Percentiles rank a stretch among this genome's conserved stretches.
phyloP scores from a whole-genome alignment of 768 basidiomycete species.

The Guyanaporus albipodus region DNA sequence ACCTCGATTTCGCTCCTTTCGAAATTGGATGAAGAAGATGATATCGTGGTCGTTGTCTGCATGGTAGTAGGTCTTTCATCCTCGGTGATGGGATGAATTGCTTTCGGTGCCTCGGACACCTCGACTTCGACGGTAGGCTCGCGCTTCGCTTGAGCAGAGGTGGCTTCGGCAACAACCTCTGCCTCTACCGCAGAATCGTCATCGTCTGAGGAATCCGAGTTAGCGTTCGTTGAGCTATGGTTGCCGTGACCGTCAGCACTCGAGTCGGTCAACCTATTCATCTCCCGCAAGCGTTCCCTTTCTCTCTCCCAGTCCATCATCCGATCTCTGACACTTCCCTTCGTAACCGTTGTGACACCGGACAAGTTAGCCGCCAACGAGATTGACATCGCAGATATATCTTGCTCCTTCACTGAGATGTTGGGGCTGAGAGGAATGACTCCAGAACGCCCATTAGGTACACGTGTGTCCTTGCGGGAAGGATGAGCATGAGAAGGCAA shows the following conservation, averaged over 20 bases:
- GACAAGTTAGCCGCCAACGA: slow-evolving; percentile 18
- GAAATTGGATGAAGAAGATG: slow-evolving; percentile 18
- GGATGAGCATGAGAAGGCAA: neutral
- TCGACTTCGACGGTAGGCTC: slow-evolving; percentile 2
- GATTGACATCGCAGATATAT: slow-evolving; percentile 6
- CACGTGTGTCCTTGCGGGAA: slow-evolving; percentile 8
- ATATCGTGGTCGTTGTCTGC: slow-evolving; percentile 16
- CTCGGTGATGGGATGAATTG: neutral
- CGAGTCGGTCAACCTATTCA: slow-evolving; percentile 58
- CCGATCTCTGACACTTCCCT: slow-evolving; percentile 47
- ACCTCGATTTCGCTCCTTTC: slow-evolving; percentile 31
- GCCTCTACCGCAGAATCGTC: slow-evolving; percentile 26
- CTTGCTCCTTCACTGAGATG: slow-evolving; percentile 16
- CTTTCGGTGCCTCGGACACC: neutral
- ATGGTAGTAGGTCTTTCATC: slow-evolving; percentile 5
- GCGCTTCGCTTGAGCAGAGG: slow-evolving; percentile 6
- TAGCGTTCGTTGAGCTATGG: slow-evolving; percentile 24
- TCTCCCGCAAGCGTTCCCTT: slow-evolving; percentile 63
- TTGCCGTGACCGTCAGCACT: slow-evolving; percentile 39
- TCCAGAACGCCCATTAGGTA: neutral
- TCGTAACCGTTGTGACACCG: slow-evolving; percentile 15
- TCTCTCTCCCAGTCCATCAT: slow-evolving; percentile 78
- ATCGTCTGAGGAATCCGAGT: slow-evolving; percentile 23
- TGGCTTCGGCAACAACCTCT: slow-evolving; percentile 24
- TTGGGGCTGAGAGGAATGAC: slow-evolving; percentile 11